These are phyloP conservation scores for Coemansia sp. DNA, from an alignment of 192 early-diverging fungal species.

Conservation along the genomic window DNA sequence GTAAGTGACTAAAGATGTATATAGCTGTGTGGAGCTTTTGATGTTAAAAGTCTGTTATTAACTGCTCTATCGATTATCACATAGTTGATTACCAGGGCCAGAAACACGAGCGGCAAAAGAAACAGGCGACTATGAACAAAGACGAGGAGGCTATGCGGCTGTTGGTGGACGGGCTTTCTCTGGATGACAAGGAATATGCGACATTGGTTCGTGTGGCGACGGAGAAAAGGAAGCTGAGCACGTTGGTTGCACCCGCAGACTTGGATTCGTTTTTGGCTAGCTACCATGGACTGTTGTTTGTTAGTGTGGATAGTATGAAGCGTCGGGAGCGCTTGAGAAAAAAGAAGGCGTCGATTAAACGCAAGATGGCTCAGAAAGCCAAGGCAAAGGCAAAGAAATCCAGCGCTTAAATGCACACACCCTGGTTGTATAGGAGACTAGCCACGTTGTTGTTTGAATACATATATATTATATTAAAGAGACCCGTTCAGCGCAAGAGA, in stretches of 20 bases:
- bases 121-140: slow-evolving; percentile 9
- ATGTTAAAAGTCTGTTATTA: not conserved
- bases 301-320: slow-evolving; percentile 31
- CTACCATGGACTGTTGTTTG: slow-evolving; percentile 38
- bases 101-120: slow-evolving; percentile 34
- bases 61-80: too few species aligned
- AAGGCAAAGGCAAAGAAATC: slow-evolving; percentile 12
- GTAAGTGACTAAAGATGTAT: slow-evolving; percentile 1
- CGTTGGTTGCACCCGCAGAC: slow-evolving; percentile 31
- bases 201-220: slow-evolving; percentile 37
- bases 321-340: slow-evolving; percentile 37
- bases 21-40: not conserved
- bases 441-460: too few species aligned
- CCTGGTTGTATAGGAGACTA: too few species aligned
- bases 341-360: slow-evolving; percentile 33
- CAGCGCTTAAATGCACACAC: too few species aligned
- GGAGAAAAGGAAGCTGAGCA: slow-evolving; percentile 41
- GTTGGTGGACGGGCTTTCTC: slow-evolving; percentile 28
- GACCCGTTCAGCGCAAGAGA: too few species aligned
- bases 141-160: slow-evolving; percentile 33
- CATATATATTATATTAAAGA: too few species aligned
- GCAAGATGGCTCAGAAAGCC: slow-evolving; percentile 14
- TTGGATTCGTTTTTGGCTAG: slow-evolving; percentile 39
- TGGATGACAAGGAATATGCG: slow-evolving; percentile 37
- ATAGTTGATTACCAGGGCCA: slow-evolving; percentile 35